phyloP scores from a whole-genome alignment of 2,329 filamentous ascomycete genomes.

The Colletotrichum cuscutae region DNA sequence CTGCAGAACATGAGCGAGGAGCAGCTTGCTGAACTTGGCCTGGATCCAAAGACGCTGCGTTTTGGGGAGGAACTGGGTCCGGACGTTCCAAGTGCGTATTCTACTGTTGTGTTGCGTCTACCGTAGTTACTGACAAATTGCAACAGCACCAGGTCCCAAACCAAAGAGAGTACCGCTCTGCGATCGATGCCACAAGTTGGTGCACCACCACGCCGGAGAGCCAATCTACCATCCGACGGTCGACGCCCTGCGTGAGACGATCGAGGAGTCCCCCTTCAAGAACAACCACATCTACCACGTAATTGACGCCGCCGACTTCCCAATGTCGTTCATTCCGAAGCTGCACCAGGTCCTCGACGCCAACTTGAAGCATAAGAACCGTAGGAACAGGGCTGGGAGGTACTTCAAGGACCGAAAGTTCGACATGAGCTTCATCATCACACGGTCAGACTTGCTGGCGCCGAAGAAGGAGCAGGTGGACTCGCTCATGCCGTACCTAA shows the following conservation, averaged over 20 bases:
- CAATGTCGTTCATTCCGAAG: slow-evolving; percentile 87
- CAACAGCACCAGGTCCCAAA: slow-evolving; percentile 7
- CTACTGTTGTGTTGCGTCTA: not conserved
- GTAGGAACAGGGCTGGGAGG: slow-evolving; percentile 74
- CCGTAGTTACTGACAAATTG: not conserved
- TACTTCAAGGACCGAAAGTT: slow-evolving; percentile 76
- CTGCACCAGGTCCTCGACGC: slow-evolving; percentile 78
- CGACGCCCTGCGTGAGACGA: slow-evolving; percentile 82
- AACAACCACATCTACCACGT: slow-evolving; percentile 97
- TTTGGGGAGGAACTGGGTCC: slow-evolving; percentile 41
- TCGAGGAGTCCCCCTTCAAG: slow-evolving; percentile 88
- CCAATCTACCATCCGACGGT: slow-evolving; percentile 85
- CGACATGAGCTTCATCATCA: slow-evolving; percentile 91
- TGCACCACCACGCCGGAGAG: slow-evolving; percentile 77
- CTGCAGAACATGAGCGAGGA: slow-evolving; percentile 54
- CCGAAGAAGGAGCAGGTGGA: slow-evolving; percentile 88
- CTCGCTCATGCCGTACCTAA: slow-evolving; percentile 84
- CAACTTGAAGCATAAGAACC: slow-evolving; percentile 81
- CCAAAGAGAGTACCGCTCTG: slow-evolving; percentile 69
- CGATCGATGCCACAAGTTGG: slow-evolving; percentile 85
- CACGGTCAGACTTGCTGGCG: slow-evolving; percentile 85
- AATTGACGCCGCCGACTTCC: slow-evolving; percentile 95
- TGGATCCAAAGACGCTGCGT: slow-evolving; percentile 54
- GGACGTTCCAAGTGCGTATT: slow-evolving; percentile 11
- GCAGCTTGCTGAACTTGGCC: slow-evolving; percentile 56